Evolutionary conservation across 2,329 filamentous ascomycete genomes (phyloP).

Genomic region (Colletotrichum sp.): DNA sequence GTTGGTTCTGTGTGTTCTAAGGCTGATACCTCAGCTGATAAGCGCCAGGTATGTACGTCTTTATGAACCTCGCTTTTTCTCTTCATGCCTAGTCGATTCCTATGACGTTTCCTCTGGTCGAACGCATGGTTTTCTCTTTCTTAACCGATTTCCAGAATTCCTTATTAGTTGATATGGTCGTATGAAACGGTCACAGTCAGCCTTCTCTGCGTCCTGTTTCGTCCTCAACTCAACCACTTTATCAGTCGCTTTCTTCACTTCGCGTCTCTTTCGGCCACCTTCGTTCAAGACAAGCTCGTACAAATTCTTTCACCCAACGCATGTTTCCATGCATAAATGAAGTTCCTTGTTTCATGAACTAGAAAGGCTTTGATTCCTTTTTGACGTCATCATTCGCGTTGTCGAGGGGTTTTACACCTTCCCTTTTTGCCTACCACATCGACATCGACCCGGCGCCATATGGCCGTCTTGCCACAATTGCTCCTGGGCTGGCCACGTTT

Average conservation of each 20-base stretch:
- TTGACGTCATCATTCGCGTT: background rate
- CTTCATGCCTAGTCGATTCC: background rate
- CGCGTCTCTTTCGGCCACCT: background rate
- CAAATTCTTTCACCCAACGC: background rate
- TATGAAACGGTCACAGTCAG: background rate
- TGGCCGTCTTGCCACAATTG: background rate
- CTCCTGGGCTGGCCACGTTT: background rate
- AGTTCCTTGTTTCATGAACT: background rate
- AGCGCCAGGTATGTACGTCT: background rate
- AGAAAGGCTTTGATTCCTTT: background rate
- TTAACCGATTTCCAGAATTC: background rate
- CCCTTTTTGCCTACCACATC: background rate
- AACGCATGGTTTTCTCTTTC: background rate
- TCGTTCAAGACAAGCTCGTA: background rate
- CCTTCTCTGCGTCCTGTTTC: background rate
- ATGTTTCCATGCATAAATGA: background rate
- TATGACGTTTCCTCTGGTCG: background rate
- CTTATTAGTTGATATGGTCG: background rate
- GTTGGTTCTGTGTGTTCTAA: background rate
- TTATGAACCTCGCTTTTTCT: background rate
- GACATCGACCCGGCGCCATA: background rate
- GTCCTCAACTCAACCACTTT: background rate
- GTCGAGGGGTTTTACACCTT: background rate
- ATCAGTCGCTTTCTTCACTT: background rate
- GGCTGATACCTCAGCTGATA: background rate